Base-by-base conservation (phyloP, 306 rosid genomes). In the Styphnolobium japonicum region DNA sequence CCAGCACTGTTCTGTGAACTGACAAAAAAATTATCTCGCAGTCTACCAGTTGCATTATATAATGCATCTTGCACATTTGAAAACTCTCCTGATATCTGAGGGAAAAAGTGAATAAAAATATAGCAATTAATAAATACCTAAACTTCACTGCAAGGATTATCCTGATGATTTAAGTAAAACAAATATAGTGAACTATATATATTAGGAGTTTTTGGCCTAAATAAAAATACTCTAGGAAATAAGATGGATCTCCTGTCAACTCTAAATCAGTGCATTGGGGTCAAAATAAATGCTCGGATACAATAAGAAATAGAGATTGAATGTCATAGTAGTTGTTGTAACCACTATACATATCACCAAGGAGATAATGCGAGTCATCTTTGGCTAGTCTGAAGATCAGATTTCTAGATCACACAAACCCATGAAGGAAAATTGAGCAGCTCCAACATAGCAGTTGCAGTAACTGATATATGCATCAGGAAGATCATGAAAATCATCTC, bases 1-100 rank as follows among this genome's bases (percentile, higher is more conserved):
- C 87, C 92, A 27, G 81, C 70, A 75, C 76, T 81, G 79, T 83
- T 88, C 63, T 79, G 86, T 7, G 70, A 46, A 49, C 83, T 81
- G 75, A 81, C 77, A 81, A 95, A 82, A 78, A 91, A 71, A 71
- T 91, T 83, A 75, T 95, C 97, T 69, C 98, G 90, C 75, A 95
- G 78, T 84, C 94, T 89, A 74, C 96, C 84, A 80, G 98, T 95
- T 63, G 82, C 89, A 73, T 84, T 86, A 89, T 92, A 90, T 80
- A 92, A 87, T 29, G 98, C 98, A 71, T 88, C 93, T 87, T 87
- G 92, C 83, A 95, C 98, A 79, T 86, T 92, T 68, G 89, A 85
- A 80, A 89, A 86, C 76, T 85, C 90, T 51, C 98, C 98, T 40
- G 91, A 90, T 81, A 95, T 87, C 98, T 95, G 92, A 81, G 72